Base-by-base conservation (phyloP, 768 basidiomycete genomes). In the Tulasnella sp. region DNA sequence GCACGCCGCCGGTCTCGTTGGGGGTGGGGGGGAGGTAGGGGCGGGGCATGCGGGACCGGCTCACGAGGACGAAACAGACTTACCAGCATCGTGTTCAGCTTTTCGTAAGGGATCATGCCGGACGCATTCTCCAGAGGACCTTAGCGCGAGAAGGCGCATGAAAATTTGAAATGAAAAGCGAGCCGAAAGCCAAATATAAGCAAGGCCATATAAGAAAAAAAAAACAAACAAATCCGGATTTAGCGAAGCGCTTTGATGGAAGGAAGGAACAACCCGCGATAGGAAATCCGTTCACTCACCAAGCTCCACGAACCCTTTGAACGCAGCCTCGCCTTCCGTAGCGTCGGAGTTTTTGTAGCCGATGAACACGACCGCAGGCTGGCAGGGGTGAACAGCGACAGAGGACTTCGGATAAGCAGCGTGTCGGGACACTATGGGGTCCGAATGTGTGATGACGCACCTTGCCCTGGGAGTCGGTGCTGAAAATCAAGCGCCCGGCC, bases 291-390 rank as follows among this genome's bases (percentile, higher is more conserved):
- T 6, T 12, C 22, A 37, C 77, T 58, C 31, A 79, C 78, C 78
- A 72, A 79, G 78, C n/a, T 72, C 78, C 72, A 72, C n/a, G 64
- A 79, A 79, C 58, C 64, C 64, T 79, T 79, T 72, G 50, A 79
- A 79, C 41, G 78, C 78, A 14, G 60, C 64, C 72, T 79, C 64
- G 78, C 78, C 78, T 42, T 41, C 60, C 72, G 73, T 16, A 22
- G 54, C 78, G 42, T 41, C 60, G 60, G 58, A 41, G 37, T 79
- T 79, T 37, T 69, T 73, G 42, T 41, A 75, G 22, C 78, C 78
- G 50, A 72, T 40, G 31, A 54, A 54, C 24, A 54, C 72, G 34
- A 37, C 72, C 9, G 34, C 72, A 37, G 37, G 42, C 34, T 73
- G 31, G n/a, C 72, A 73, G 37, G 54, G 54, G 54, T 44, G 72